These are phyloP conservation scores for Peronospora farinosa DNA, from an alignment of 352 stramenopile species.

Conservation along the genomic window DNA sequence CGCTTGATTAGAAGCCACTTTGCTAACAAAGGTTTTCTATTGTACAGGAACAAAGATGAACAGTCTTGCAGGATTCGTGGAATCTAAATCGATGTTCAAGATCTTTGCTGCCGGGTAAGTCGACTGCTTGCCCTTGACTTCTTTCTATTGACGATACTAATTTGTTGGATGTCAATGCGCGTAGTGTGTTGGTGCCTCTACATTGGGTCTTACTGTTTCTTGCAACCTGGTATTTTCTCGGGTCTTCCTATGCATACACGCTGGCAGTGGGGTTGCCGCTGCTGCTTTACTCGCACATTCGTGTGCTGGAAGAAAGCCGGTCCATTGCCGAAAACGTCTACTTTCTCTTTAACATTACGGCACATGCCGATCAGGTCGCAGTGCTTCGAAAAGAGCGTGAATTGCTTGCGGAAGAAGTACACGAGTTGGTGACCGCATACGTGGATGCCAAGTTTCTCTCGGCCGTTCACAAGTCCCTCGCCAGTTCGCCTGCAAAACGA, in stretches of 20 bases:
- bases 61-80: constrained; percentile 51
- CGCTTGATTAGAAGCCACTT: not conserved
- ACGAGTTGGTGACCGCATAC: constrained; percentile 46
- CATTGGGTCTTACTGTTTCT: constrained; percentile 66
- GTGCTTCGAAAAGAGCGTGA: constrained; percentile 50
- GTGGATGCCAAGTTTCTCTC: constrained; percentile 55
- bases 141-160: constrained; percentile 7
- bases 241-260: constrained; percentile 50
- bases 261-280: constrained; percentile 52
- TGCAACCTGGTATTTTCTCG: constrained; percentile 45
- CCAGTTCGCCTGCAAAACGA: constrained; percentile 30
- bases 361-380: constrained; percentile 51
- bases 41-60: constrained; percentile 60
- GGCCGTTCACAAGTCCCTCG: constrained; percentile 46
- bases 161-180: constrained; percentile 1
- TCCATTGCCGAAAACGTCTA: constrained; percentile 72
- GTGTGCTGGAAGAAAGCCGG: constrained; percentile 67
- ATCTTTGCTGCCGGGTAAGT: constrained; percentile 61
- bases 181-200: constrained; percentile 56
- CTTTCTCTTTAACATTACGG: constrained; percentile 68
- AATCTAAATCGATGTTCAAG: constrained; percentile 81
- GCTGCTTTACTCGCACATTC: constrained; percentile 73
- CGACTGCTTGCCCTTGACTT: not conserved
- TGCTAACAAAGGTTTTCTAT: not conserved
- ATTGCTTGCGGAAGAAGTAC: constrained; percentile 46